These are phyloP conservation scores for Knoxdaviesia capensis DNA, from an alignment of 2,329 filamentous ascomycete genomes.

Conservation along the genomic window DNA sequence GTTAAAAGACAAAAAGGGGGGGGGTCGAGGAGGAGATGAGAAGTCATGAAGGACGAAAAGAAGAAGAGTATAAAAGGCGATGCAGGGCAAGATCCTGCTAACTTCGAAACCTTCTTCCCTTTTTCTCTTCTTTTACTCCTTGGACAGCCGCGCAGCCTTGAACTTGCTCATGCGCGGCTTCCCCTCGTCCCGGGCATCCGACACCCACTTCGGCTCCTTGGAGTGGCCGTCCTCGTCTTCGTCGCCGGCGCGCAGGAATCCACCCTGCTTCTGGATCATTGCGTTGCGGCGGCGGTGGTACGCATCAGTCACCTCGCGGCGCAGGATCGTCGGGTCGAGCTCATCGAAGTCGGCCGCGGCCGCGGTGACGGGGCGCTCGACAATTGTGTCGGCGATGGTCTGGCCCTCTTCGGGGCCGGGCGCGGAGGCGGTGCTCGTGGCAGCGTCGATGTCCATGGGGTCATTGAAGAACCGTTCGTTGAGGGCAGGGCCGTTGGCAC, in stretches of 20 bases:
- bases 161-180: constrained; percentile 50
- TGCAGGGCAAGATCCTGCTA: too few relatives aligned
- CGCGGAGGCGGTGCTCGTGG: constrained; percentile 22
- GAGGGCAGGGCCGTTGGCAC: too few relatives aligned
- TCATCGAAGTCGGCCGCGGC: constrained; percentile 24
- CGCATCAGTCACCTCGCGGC: constrained; percentile 61
- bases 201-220: too few relatives aligned
- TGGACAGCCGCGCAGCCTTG: constrained; percentile 46
- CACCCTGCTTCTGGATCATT: constrained; percentile 66
- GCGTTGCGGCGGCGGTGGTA: constrained; percentile 69
- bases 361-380: constrained; percentile 27
- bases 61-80: too few relatives aligned
- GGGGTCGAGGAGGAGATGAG: too few relatives aligned
- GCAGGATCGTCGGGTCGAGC: constrained; percentile 45
- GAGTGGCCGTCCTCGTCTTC: constrained; percentile 27
- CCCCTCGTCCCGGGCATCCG: constrained; percentile 23
- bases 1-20: too few relatives aligned
- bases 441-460: constrained; percentile 14
- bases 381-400: constrained; percentile 37
- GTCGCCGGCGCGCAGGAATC: constrained; percentile 56
- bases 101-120: constrained; percentile 3
- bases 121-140: constrained; percentile 16
- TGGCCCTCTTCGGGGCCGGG: constrained; percentile 16
- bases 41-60: too few relatives aligned
- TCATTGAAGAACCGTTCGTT: constrained; percentile 13